These are phyloP conservation scores for Talaromyces adpressus DNA, from an alignment of 495 filamentous ascomycete species.

Conservation along the genomic window DNA sequence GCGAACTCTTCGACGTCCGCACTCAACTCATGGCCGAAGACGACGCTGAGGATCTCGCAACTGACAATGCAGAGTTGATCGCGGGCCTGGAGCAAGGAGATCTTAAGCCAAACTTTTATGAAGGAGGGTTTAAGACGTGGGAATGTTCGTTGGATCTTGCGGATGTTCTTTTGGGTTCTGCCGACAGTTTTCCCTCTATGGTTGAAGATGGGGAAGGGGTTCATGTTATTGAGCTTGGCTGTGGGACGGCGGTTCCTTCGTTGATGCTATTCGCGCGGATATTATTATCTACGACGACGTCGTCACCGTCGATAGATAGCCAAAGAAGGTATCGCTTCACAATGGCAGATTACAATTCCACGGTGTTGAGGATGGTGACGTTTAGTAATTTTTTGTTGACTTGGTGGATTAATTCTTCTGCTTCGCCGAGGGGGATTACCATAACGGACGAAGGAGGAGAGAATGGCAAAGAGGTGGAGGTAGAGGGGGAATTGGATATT, in stretches of 20 bases:
- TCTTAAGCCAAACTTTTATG: constrained; percentile 84
- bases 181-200: constrained; percentile 5
- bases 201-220: constrained; percentile 24
- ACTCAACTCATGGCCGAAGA: constrained; percentile 93
- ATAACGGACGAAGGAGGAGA: not conserved
- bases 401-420: constrained; percentile 50
- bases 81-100: constrained; percentile 70
- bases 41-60: constrained; percentile 27
- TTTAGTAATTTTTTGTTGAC: constrained; percentile 81
- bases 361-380: constrained; percentile 79
- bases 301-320: constrained; percentile 11
- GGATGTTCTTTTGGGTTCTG: constrained; percentile 35
- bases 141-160: constrained; percentile 89
- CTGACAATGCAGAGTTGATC: constrained; percentile 34
- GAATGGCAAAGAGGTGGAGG: constrained; percentile 8
- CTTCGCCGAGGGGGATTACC: not conserved
- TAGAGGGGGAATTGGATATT: constrained; percentile 69
- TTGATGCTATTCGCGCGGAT: constrained; percentile 68
- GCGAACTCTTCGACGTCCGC: constrained; percentile 89
- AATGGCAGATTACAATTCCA: constrained; percentile 83
- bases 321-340: constrained; percentile 48
- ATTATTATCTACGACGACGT: constrained; percentile 27
- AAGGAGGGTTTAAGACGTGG: constrained; percentile 99
- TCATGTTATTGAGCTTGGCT: constrained; percentile 81
- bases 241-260: constrained; percentile 82